Conservation (phyloP, 164 flowering plant genomes). For the Annona squamosa region DNA sequence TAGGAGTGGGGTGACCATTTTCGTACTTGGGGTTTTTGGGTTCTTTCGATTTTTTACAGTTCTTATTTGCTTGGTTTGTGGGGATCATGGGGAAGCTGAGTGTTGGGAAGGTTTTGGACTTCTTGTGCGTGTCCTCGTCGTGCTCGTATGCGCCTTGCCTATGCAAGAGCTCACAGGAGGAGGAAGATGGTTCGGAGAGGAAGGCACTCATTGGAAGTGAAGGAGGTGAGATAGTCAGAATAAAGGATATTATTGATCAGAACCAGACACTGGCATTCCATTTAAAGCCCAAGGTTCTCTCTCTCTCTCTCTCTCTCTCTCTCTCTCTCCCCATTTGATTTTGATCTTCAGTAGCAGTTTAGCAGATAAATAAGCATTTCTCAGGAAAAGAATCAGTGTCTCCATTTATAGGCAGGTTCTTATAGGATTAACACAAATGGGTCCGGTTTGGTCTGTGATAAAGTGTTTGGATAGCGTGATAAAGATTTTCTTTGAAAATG, state of each 20-base stretch:
- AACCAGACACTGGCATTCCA: constrained; percentile 70
- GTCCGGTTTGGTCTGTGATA: no score
- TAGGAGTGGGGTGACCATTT: background rate
- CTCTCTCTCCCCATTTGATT: no score
- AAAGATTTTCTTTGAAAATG: no score
- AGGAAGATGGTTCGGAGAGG: constrained; percentile 29
- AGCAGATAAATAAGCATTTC: no score
- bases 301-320: background rate
- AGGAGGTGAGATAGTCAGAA: constrained; percentile 24
- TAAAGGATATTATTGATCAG: constrained; percentile 50
- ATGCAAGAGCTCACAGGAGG: constrained; percentile 37
- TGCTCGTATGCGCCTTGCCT: constrained; percentile 44
- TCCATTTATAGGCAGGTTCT: no score
- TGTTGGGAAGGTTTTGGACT: constrained; percentile 50
- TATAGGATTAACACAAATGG: no score
- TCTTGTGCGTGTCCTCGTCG: constrained; percentile 44
- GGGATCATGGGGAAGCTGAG: constrained; percentile 51
- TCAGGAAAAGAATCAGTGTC: no score
- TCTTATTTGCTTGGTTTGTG: background rate
- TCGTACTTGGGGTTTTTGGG: background rate
- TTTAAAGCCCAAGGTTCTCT: constrained; percentile 62
- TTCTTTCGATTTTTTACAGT: background rate
- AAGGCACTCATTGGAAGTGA: constrained; percentile 34
- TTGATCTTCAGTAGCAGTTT: no score
- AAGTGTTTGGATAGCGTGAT: no score